Conservation (phyloP, 2,329 filamentous ascomycete species). For the Talaromyces funiculosus region DNA sequence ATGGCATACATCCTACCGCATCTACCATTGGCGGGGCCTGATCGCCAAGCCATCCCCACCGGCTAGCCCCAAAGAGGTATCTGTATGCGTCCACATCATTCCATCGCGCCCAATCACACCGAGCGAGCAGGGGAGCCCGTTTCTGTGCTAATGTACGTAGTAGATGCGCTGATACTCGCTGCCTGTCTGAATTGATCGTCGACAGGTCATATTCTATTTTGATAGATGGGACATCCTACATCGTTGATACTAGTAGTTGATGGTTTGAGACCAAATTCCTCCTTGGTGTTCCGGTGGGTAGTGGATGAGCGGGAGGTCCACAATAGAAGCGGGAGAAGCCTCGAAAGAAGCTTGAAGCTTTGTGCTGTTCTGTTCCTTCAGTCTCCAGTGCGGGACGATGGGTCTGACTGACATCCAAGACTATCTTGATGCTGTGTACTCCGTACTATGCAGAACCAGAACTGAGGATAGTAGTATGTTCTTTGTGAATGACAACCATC, state of each 20-base stretch:
- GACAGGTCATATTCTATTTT: neutral
- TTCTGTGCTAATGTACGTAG: neutral
- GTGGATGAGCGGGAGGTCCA: constrained; percentile 12
- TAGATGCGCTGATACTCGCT: neutral
- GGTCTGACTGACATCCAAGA: constrained; percentile 1
- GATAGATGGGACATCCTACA: neutral
- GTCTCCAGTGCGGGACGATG: constrained; percentile 12
- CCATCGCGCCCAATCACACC: neutral
- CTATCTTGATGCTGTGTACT: neutral
- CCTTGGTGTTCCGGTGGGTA: neutral
- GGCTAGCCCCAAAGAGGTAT: neutral
- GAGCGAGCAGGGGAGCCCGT: neutral
- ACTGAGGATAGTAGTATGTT: neutral
- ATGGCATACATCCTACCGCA: constrained; percentile 4
- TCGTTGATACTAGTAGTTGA: neutral
- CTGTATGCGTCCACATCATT: neutral
- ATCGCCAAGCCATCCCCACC: neutral
- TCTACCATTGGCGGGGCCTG: neutral
- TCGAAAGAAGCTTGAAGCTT: constrained; percentile 10
- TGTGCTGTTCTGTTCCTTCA: neutral
- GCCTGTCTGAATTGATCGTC: neutral
- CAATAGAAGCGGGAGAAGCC: constrained; percentile 17
- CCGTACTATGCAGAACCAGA: neutral
- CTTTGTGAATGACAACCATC: neutral
- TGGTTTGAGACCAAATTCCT: too few relatives aligned